These are phyloP conservation scores for Coniferiporia sulphurascens DNA, from an alignment of 1,284 basidiomycete species.

Conservation along the genomic window DNA sequence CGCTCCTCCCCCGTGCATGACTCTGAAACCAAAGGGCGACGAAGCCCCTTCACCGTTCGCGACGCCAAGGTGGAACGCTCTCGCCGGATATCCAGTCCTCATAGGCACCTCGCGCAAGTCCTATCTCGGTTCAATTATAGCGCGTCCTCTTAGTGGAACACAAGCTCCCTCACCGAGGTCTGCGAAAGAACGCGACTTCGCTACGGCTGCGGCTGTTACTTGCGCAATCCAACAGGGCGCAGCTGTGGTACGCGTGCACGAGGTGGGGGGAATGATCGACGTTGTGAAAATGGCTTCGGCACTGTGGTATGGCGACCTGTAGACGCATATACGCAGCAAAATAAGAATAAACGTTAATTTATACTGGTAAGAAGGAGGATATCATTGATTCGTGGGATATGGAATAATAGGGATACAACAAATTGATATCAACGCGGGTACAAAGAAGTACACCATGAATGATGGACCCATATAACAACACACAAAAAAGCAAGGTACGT, in stretches of 20 bases:
- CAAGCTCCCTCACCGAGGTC: constrained; percentile 37
- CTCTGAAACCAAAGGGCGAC: background rate
- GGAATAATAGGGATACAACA: too few relatives aligned
- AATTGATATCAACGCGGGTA: too few relatives aligned
- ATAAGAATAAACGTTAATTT: too few relatives aligned
- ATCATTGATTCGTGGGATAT: too few relatives aligned
- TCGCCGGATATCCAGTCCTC: constrained; percentile 66
- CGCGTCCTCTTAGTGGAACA: constrained; percentile 27
- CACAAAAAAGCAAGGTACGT: too few relatives aligned
- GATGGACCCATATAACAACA: too few relatives aligned
- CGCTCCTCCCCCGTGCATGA: constrained; percentile 18
- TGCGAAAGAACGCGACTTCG: constrained; percentile 69
- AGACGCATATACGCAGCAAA: background rate
- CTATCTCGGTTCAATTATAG: constrained; percentile 68
- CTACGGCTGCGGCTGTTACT: constrained; percentile 77
- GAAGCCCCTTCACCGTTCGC: background rate
- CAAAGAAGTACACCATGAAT: too few relatives aligned
- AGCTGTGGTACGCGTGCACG: constrained; percentile 81
- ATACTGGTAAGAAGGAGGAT: too few relatives aligned
- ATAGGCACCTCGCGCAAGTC: constrained; percentile 83
- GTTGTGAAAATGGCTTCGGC: constrained; percentile 49
- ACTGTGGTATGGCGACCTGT: constrained; percentile 27
- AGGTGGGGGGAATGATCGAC: constrained; percentile 66
- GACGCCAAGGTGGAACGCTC: constrained; percentile 37
- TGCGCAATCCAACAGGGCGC: constrained; percentile 75